phyloP scores from a whole-genome alignment of 1,284 basidiomycete species.

The Microbotryum violaceum region DNA sequence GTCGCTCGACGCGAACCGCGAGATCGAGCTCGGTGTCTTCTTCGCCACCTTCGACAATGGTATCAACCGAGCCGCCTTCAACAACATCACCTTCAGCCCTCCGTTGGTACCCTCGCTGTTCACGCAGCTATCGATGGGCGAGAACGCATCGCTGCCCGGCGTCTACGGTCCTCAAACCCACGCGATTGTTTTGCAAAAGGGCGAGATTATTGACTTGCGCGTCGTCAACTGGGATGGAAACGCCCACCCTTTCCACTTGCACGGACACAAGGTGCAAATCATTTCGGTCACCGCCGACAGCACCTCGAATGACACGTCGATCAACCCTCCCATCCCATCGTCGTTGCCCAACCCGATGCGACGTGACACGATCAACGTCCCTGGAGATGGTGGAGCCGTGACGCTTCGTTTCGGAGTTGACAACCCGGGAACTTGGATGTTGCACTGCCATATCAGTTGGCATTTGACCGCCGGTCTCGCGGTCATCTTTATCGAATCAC shows the following conservation, averaged over 20 bases:
- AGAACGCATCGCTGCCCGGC: slow-evolving; percentile 56
- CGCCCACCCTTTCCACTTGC: slow-evolving; percentile 51
- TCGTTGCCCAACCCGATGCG: slow-evolving; percentile 74
- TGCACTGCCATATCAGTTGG: slow-evolving; percentile 53
- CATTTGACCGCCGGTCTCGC: slow-evolving; percentile 71
- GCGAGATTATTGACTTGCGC: slow-evolving; percentile 69
- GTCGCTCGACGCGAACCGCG: slow-evolving; percentile 44
- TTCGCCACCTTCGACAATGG: slow-evolving; percentile 65
- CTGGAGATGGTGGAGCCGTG: slow-evolving; percentile 52
- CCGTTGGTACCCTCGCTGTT: slow-evolving; percentile 63
- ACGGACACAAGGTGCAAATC: slow-evolving; percentile 68
- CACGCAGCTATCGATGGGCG: slow-evolving; percentile 64
- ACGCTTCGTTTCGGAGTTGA: slow-evolving; percentile 61
- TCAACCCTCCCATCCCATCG: slow-evolving; percentile 74
- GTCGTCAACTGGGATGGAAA: slow-evolving; percentile 62
- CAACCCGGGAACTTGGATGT: slow-evolving; percentile 76
- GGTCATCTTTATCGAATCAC: slow-evolving; percentile 64
- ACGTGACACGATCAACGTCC: slow-evolving; percentile 56
- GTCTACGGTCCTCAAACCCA: slow-evolving; percentile 67
- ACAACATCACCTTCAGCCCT: slow-evolving; percentile 47
- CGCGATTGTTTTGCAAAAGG: slow-evolving; percentile 61
- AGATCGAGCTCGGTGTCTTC: slow-evolving; percentile 39
- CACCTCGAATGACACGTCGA: slow-evolving; percentile 61
- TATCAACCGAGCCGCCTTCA: slow-evolving; percentile 67
- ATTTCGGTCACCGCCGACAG: slow-evolving; percentile 59